These are phyloP conservation scores for Hortiboletus flavorubellus DNA, from an alignment of 768 basidiomycete genomes.

Conservation along the genomic window DNA sequence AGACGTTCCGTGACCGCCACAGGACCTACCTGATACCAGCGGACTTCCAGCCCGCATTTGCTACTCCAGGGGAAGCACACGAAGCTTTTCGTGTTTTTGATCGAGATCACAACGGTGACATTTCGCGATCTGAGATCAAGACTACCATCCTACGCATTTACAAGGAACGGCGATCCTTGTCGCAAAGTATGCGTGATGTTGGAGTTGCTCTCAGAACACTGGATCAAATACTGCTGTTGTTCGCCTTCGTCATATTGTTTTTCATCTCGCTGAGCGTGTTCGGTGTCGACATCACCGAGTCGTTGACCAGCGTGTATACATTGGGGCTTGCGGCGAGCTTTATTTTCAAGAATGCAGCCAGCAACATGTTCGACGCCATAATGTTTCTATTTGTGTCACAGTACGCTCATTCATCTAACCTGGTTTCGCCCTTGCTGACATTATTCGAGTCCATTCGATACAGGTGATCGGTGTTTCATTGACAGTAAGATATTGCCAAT, in stretches of 20 bases:
- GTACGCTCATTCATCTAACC: slow-evolving; percentile 40
- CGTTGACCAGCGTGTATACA: slow-evolving; percentile 70
- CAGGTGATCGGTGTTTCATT: slow-evolving; percentile 79
- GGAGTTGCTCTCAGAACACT: slow-evolving; percentile 62
- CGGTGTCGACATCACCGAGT: slow-evolving; percentile 59
- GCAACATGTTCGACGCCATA: slow-evolving; percentile 72
- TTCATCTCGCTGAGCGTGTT: slow-evolving; percentile 75
- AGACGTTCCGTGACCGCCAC: slow-evolving; percentile 51
- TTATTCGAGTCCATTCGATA: slow-evolving; percentile 63
- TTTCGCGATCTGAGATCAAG: slow-evolving; percentile 75
- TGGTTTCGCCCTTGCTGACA: slow-evolving; percentile 4
- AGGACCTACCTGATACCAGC: slow-evolving; percentile 60
- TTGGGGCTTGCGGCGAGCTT: slow-evolving; percentile 73
- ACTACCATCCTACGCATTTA: slow-evolving; percentile 63
- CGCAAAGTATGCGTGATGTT: slow-evolving; percentile 75
- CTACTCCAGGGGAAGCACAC: slow-evolving; percentile 51
- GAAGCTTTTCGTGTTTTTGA: slow-evolving; percentile 76
- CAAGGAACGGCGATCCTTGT: slow-evolving; percentile 74
- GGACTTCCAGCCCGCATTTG: slow-evolving; percentile 71
- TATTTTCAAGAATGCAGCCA: slow-evolving; percentile 73
- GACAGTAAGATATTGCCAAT: slow-evolving; percentile 39
- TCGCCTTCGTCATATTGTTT: slow-evolving; percentile 63
- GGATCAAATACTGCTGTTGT: slow-evolving; percentile 57
- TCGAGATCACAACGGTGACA: slow-evolving; percentile 72
- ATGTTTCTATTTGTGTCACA: slow-evolving; percentile 84